These are phyloP conservation scores for Orbilia ellipsospora DNA, from an alignment of 2,329 filamentous ascomycete species.

Conservation along the genomic window DNA sequence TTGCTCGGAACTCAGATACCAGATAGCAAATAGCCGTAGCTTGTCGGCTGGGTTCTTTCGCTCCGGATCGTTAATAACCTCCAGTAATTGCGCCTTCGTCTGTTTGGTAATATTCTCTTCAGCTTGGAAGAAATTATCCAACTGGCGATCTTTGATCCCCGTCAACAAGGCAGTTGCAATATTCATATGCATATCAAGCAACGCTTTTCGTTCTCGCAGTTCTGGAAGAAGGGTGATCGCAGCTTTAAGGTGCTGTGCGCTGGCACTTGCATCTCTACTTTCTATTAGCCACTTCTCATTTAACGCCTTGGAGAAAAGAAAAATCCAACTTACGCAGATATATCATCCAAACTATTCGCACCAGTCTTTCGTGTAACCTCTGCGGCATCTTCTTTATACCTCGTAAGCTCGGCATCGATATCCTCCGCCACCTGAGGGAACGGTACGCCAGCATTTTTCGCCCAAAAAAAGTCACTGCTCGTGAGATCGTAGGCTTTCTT, in stretches of 20 bases:
- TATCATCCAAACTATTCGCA: slow-evolving; percentile 88
- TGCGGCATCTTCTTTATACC: slow-evolving; percentile 94
- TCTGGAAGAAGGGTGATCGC: slow-evolving; percentile 94
- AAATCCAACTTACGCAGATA: slow-evolving; percentile 64
- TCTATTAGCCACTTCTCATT: slow-evolving; percentile 44
- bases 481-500: slow-evolving; percentile 93
- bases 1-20: slow-evolving; percentile 86
- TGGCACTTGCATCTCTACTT: slow-evolving; percentile 81
- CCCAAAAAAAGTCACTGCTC: slow-evolving; percentile 95
- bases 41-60: slow-evolving; percentile 91
- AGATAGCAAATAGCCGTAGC: slow-evolving; percentile 93
- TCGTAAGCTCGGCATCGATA: slow-evolving; percentile 90
- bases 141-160: slow-evolving; percentile 92
- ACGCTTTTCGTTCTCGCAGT: slow-evolving; percentile 88
- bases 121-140: slow-evolving; percentile 95
- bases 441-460: slow-evolving; percentile 86
- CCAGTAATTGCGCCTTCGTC: slow-evolving; percentile 86
- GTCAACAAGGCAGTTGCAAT: slow-evolving; percentile 82
- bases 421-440: slow-evolving; percentile 97
- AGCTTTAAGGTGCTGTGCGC: slow-evolving; percentile 92
- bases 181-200: slow-evolving; percentile 99
- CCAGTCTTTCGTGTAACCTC: slow-evolving; percentile 96
- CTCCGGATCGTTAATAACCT: slow-evolving; percentile 80
- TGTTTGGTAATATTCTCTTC: slow-evolving; percentile 94
- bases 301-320: not conserved